These are phyloP conservation scores for Senna tora DNA, from an alignment of 306 rosid genomes.

Conservation along the genomic window DNA sequence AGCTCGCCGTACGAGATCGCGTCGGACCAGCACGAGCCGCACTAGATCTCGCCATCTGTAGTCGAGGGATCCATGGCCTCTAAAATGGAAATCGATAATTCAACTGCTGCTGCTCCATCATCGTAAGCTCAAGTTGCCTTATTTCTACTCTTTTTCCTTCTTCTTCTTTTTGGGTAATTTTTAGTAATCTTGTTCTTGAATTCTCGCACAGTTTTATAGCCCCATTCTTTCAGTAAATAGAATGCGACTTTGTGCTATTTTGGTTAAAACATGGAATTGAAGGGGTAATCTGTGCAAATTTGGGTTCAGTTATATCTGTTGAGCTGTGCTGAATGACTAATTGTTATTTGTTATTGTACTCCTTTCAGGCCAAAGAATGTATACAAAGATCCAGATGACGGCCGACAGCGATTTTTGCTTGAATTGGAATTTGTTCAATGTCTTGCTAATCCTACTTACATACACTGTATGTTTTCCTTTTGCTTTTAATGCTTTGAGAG, in stretches of 20 bases:
- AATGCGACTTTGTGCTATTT: not conserved
- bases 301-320: slow-evolving; percentile 19
- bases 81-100: slow-evolving; percentile 52
- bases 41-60: too few relatives aligned
- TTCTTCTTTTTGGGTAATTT: not conserved
- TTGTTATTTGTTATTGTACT: slow-evolving; percentile 33
- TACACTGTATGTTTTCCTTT: slow-evolving; percentile 66
- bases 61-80: slow-evolving; percentile 56
- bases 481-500: slow-evolving; percentile 24
- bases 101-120: slow-evolving; percentile 49
- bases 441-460: slow-evolving; percentile 92
- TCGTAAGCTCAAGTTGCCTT: slow-evolving; percentile 44
- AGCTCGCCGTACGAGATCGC: too few relatives aligned
- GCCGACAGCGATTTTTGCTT: slow-evolving; percentile 87
- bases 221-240: not conserved
- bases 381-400: slow-evolving; percentile 93
- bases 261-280: not conserved
- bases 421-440: slow-evolving; percentile 96
- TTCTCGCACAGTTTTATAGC: not conserved
- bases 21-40: too few relatives aligned
- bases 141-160: not conserved
- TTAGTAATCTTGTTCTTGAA: not conserved
- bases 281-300: not conserved
- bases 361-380: slow-evolving; percentile 61
- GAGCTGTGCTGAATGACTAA: slow-evolving; percentile 9